phyloP scores from a whole-genome alignment of 129 eudicot species.

The Sambucus nigra region DNA sequence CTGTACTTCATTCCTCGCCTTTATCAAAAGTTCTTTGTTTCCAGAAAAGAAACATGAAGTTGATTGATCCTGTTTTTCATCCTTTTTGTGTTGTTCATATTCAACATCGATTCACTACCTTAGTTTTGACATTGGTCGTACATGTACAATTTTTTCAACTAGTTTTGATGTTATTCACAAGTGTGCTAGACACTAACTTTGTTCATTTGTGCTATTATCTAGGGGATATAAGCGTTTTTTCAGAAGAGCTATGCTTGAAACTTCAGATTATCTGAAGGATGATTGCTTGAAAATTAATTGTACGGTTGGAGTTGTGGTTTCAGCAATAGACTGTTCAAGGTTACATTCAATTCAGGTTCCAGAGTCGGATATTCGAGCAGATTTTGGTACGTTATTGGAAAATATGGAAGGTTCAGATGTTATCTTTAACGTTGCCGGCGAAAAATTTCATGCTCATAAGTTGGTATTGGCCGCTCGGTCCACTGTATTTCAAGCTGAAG shows the following conservation, averaged over 20 bases:
- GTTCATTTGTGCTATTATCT: constrained; percentile 1
- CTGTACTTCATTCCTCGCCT: no score
- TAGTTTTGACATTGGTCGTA: no score
- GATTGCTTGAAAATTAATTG: constrained; percentile 82
- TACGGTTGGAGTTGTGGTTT: constrained; percentile 90
- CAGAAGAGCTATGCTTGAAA: constrained; percentile 61
- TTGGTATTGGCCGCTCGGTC: constrained; percentile 85
- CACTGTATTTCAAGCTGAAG: constrained; percentile 41
- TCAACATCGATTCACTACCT: no score
- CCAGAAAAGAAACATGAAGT: no score
- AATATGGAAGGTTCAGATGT: constrained; percentile 81
- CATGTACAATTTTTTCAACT: neutral
- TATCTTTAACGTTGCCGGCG: constrained; percentile 57
- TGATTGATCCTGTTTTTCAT: no score
- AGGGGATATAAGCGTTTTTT: constrained; percentile 97
- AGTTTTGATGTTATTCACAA: neutral
- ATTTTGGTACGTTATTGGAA: constrained; percentile 68
- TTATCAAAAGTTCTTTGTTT: no score
- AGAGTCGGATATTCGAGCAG: constrained; percentile 70
- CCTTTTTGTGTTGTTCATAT: no score
- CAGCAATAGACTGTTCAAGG: constrained; percentile 66
- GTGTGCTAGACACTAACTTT: neutral
- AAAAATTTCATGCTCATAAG: constrained; percentile 76
- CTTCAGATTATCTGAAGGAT: constrained; percentile 72
- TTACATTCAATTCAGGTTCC: constrained; percentile 66